phyloP scores from a whole-genome alignment of 2,329 filamentous ascomycete species.

The Epichloe aotearoae region DNA sequence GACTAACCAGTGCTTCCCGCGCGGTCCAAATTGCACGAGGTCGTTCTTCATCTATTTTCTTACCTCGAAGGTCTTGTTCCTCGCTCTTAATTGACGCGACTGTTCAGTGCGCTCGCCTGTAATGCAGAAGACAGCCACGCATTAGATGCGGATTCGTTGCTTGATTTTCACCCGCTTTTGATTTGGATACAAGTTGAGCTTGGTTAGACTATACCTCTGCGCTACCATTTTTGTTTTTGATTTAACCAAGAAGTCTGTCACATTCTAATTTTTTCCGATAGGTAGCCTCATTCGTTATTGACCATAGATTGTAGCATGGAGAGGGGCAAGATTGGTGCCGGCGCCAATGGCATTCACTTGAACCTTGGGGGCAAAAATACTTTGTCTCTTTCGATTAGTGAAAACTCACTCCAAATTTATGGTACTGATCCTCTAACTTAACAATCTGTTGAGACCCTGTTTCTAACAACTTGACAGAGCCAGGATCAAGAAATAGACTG shows the following conservation, averaged over 20 bases:
- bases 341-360: slow-evolving; percentile 15
- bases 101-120: no score
- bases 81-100: no score
- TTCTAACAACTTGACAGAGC: slow-evolving; percentile 4
- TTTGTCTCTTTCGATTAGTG: slow-evolving; percentile 16
- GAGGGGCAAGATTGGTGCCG: slow-evolving; percentile 1
- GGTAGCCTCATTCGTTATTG: background rate
- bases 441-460: background rate
- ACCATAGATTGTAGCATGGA: slow-evolving; percentile 7
- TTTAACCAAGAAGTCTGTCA: background rate
- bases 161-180: no score
- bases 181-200: no score
- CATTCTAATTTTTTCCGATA: background rate
- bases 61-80: no score
- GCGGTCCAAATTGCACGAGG: background rate
- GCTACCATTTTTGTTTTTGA: background rate
- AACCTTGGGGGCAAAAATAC: slow-evolving; percentile 18
- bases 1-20: background rate
- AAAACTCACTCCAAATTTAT: slow-evolving; percentile 18
- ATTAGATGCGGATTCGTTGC: no score
- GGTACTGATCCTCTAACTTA: slow-evolving; percentile 15
- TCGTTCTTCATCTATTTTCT: no score
- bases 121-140: no score
- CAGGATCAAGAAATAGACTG: slow-evolving; percentile 2
- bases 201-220: no score